These are phyloP conservation scores for Suillus fuscotomentosus DNA, from an alignment of 768 basidiomycete genomes.

Conservation along the genomic window DNA sequence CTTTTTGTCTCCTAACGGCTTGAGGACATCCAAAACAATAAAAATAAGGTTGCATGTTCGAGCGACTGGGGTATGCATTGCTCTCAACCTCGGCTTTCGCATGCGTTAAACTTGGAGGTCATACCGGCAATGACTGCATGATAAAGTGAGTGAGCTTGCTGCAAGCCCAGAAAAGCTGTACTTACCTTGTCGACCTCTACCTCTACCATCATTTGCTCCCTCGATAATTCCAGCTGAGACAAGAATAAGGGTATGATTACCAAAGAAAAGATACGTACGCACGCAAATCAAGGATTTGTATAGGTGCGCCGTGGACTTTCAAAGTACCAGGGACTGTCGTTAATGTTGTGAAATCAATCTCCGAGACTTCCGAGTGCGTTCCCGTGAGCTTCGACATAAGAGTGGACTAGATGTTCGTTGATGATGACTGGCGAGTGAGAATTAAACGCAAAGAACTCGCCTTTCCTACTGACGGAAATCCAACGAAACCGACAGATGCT, in stretches of 20 bases:
- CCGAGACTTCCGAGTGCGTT: conserved; percentile 93
- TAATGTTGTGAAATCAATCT: conserved; percentile 95
- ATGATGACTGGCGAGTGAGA: conserved; percentile 7
- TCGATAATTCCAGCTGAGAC: conserved; percentile 91
- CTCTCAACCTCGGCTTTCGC: conserved; percentile 6
- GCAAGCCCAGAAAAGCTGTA: conserved; percentile 20
- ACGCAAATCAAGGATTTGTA: conserved; percentile 94
- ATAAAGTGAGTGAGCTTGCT: conserved; percentile 16
- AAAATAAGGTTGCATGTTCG: conserved; percentile 98
- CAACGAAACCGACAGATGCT: conserved; percentile 92
- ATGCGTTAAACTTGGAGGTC: conserved; percentile 18
- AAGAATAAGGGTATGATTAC: conserved; percentile 14
- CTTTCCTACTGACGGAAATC: conserved; percentile 95
- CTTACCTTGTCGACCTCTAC: conserved; percentile 90
- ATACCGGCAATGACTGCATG: conserved; percentile 72
- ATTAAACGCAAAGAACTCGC: conserved; percentile 33
- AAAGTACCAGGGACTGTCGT: conserved; percentile 95
- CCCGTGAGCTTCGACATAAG: conserved; percentile 96
- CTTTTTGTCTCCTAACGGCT: conserved; percentile 94
- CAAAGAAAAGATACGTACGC: conserved; percentile 23
- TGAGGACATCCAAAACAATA: conserved; percentile 96
- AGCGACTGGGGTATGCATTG: conserved; percentile 59
- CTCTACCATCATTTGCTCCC: conserved; percentile 94
- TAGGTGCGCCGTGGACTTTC: conserved; percentile 93
- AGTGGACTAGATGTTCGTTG: conserved; percentile 57